These are phyloP conservation scores for Erodium maritimum DNA, from an alignment of 345 rosid species.

Conservation along the genomic window DNA sequence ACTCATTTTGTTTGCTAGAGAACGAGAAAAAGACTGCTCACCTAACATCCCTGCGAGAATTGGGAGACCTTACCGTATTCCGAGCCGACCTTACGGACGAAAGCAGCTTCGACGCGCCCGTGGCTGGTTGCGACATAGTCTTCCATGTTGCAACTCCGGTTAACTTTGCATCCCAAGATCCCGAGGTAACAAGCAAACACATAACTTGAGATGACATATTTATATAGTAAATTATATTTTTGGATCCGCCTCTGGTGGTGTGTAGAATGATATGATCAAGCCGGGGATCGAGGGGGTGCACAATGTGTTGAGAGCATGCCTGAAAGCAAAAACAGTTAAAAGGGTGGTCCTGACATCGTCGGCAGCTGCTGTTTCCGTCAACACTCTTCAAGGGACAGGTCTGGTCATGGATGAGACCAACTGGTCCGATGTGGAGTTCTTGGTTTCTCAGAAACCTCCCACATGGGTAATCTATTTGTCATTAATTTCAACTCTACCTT, in stretches of 20 bases:
- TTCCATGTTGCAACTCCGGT: constrained; percentile 94
- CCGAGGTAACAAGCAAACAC: constrained; percentile 38
- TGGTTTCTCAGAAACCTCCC: constrained; percentile 56
- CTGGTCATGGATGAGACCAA: constrained; percentile 53
- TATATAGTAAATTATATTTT: no score
- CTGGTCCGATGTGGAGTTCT: constrained; percentile 69
- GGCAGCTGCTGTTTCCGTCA: constrained; percentile 68
- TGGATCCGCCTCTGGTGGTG: background rate
- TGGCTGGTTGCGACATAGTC: constrained; percentile 52
- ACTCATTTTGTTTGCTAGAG: constrained; percentile 21
- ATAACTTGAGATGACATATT: background rate
- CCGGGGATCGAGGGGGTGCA: constrained; percentile 74
- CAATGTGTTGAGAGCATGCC: constrained; percentile 67
- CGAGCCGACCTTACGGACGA: constrained; percentile 61
- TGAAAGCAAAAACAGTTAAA: constrained; percentile 49
- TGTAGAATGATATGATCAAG: constrained; percentile 79
- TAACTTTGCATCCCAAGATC: constrained; percentile 69
- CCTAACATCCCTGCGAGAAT: constrained; percentile 33
- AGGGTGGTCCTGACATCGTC: constrained; percentile 83
- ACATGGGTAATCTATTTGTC: constrained; percentile 52
- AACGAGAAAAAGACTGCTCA: constrained; percentile 52
- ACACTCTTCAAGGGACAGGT: constrained; percentile 44
- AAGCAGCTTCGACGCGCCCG: constrained; percentile 44
- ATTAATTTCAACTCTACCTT: background rate
- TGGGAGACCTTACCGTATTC: constrained; percentile 59